A percentile compares a stretch with the other conserved stretches of the same genome.
These are phyloP conservation scores for Alternaria gaisen DNA, from an alignment of 2,329 filamentous ascomycete species.

Conservation along the genomic window DNA sequence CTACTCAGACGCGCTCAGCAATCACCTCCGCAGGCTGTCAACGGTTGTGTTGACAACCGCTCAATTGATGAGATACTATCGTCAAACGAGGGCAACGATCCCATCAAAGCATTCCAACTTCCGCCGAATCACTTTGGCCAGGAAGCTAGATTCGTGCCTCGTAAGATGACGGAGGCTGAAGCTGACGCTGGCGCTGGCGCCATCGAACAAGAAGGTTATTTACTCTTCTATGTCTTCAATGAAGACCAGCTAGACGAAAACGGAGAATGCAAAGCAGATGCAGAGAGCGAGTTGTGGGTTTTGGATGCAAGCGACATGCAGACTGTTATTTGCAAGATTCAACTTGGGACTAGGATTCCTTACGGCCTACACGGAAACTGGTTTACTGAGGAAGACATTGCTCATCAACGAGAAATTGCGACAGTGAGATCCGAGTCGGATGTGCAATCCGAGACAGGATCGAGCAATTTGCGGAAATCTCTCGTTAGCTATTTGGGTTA, in stretches of 20 bases:
- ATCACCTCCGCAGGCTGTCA: slow-evolving; percentile 59
- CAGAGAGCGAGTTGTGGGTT: slow-evolving; percentile 71
- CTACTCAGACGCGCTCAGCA: slow-evolving; percentile 64
- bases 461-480: slow-evolving; percentile 20
- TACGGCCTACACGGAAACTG: slow-evolving; percentile 67
- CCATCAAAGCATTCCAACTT: slow-evolving; percentile 69
- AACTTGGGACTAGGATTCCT: slow-evolving; percentile 71
- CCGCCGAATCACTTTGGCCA: slow-evolving; percentile 71
- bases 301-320: slow-evolving; percentile 71
- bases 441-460: slow-evolving; percentile 6
- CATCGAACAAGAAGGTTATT: slow-evolving; percentile 71
- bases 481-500: slow-evolving; percentile 24
- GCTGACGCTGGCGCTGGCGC: slow-evolving; percentile 6
- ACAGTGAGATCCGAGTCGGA: slow-evolving; percentile 31
- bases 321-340: slow-evolving; percentile 66
- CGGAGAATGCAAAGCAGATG: slow-evolving; percentile 55
- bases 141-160: slow-evolving; percentile 71
- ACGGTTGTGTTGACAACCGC: slow-evolving; percentile 69
- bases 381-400: slow-evolving; percentile 49
- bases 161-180: slow-evolving; percentile 18
- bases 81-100: slow-evolving; percentile 55
- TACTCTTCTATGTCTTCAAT: slow-evolving; percentile 75
- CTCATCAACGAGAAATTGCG: slow-evolving; percentile 39
- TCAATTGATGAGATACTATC: slow-evolving; percentile 62
- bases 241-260: slow-evolving; percentile 67